Base-by-base conservation (phyloP, 202 grass and related monocot genomes). In the Eragrostis tef region DNA sequence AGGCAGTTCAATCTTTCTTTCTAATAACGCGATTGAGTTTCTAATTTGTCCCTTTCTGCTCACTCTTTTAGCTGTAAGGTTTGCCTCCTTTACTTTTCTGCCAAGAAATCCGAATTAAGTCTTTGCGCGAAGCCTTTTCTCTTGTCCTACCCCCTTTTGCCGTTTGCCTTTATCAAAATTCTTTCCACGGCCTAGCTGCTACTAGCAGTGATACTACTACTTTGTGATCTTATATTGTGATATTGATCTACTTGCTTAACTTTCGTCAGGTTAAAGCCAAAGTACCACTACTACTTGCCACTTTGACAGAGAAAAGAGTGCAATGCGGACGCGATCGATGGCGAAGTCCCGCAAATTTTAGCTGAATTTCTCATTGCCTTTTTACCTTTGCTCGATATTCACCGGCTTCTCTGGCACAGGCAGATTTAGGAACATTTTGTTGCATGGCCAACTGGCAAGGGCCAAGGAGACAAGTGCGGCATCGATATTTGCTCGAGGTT, bases 161-260 rank as follows among this genome's bases (percentile, higher is more conserved):
- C 16, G 26, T 39, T 39, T 39, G 34, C 2, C 34, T 39, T 57
- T 20, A 52, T 31, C 51, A 59, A 70, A 21, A 36, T 59, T 57
- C 39, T 80, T 70, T 80, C 65, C 78, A 70, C 58, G 59, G 65
- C 16, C 15, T 31, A 66, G 3, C 24, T 7, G n/a, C 1, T 46
- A 46, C 19, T 0, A 20, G 25, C 0, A n/a, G 6, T 12, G 31
- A 27, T 34, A 25, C 57, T 57, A 62, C 25, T 44, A 79, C 42
- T 44, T 39, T 43, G 4, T 5, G 0, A 10, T 6, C 43, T 6
- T 45, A 45, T 45, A 45, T 10, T 45, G 36, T 44, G 25, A 25
- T 48, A 43, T n/a, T 31, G 49, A 44, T 56, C 63, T 56, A 54
- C 63, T 56, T 26, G 48, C 20, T 10, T 51, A 26, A 13, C 63